Base-by-base conservation (phyloP, 2,329 filamentous ascomycete species). In the Penicillium griseofulvum region DNA sequence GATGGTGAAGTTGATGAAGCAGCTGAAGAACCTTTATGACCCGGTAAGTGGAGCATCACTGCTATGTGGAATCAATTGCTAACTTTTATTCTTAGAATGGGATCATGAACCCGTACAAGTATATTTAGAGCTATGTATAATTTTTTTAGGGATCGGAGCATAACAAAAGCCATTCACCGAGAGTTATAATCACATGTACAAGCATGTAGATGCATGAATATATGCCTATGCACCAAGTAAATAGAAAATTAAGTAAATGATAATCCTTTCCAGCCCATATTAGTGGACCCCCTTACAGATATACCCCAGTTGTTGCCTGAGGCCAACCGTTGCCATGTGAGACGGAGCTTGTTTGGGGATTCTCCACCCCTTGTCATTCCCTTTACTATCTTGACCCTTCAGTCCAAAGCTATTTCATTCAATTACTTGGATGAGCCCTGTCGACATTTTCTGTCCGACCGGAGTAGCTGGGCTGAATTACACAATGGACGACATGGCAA, bases 61-160 rank as follows among this genome's bases (percentile, higher is more conserved):
- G 8, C 5, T 33, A 41, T 24, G 29, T 16, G 31, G 49, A 29
- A 45, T 7, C 11, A 6, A 8, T 45, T 49, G 58, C 64, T 68
- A 62, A 69, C 55, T 17, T 52, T 17, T 42, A 7, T 55, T 17
- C 1, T 31, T 64, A 96, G 91, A 96, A 96, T 65, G 92, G 91
- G 45, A 97, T 97, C 75, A 95, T 97, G 91, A 97, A 97, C 77
- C 93, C 93, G 0, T 97, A 97, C 81, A 97, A 97, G 78, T 97
- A 97, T 74, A 88, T 97, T 46, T 76, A 71, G 59, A 62, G 31
- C 37, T n/a, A 29, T 49, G 43, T 54, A 48, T 42, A 45, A 39
- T 44, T 34, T 44, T 24, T 34, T 14, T 34, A 46, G 36, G 26
- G 26, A 39, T 33, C 12, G 42, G 7, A 33, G 42, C 26, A 39